Conservation (phyloP, 768 basidiomycete species). For the Lactifluus volemus region DNA sequence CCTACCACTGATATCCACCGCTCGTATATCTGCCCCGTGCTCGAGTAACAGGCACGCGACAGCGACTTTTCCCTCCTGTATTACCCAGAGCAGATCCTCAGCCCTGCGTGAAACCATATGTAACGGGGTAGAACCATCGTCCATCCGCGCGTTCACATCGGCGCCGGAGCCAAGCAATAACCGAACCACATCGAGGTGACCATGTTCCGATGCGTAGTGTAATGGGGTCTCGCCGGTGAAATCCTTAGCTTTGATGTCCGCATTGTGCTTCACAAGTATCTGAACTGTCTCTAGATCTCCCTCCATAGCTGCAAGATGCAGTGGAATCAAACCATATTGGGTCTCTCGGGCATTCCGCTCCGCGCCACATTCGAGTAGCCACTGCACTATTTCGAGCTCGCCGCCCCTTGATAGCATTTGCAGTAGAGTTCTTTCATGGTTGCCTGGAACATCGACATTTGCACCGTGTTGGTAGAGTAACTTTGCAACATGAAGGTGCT, state of each 20-base stretch:
- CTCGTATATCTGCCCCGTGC: background rate
- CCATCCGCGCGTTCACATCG: background rate
- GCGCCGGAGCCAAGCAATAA: background rate
- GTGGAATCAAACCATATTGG: background rate
- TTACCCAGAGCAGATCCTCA: no score
- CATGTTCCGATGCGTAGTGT: background rate
- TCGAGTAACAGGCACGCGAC: background rate
- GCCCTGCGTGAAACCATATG: background rate
- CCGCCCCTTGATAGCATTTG: background rate
- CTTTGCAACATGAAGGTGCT: background rate
- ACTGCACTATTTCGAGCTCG: background rate
- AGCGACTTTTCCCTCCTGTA: background rate
- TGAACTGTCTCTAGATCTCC: background rate
- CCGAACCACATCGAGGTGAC: background rate
- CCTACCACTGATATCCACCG: background rate
- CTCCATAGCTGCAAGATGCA: background rate
- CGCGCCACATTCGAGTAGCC: background rate
- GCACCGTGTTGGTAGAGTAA: background rate
- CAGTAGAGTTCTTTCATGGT: background rate
- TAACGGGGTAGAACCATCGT: background rate
- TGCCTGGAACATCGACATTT: background rate
- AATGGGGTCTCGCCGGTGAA: background rate
- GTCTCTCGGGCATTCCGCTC: background rate
- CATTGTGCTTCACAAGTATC: background rate
- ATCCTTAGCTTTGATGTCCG: conserved; percentile 20